Percentiles rank a stretch among this genome's conserved stretches.
Conservation (phyloP, 495 filamentous ascomycete genomes). For the Xylona heveae region DNA sequence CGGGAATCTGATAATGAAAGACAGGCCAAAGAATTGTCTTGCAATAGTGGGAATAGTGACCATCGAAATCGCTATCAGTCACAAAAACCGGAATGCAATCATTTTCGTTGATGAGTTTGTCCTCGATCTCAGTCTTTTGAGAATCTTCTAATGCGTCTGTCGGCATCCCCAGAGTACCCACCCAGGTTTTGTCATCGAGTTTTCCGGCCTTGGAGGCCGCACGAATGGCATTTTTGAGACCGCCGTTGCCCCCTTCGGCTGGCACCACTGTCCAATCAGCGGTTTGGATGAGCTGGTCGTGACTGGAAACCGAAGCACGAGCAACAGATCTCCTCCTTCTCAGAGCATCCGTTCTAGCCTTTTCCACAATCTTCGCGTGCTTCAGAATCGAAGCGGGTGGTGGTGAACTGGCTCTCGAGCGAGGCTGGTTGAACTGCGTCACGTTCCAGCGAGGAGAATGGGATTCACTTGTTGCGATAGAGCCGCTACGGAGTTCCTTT, state of each 20-base stretch:
- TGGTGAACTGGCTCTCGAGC: conserved; percentile 39
- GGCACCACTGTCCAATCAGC: conserved; percentile 65
- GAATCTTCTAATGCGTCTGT: conserved; percentile 55
- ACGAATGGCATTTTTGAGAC: conserved; percentile 65
- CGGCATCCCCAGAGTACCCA: conserved; percentile 80
- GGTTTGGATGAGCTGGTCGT: conserved; percentile 30
- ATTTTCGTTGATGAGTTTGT: conserved; percentile 54
- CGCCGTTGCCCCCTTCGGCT: conserved; percentile 78
- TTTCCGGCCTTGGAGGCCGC: conserved; percentile 42
- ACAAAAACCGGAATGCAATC: conserved; percentile 65
- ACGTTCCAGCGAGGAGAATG: conserved; percentile 15
- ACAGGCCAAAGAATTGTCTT: conserved; percentile 37
- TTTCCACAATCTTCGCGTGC: conserved; percentile 31
- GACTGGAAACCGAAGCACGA: conserved; percentile 17
- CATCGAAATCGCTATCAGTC: conserved; percentile 73
- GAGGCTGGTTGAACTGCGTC: conserved; percentile 45
- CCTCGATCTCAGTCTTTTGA: conserved; percentile 57
- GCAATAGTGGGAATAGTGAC: conserved; percentile 84
- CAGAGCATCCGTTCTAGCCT: conserved; percentile 25
- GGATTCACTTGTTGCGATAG: conserved; percentile 20
- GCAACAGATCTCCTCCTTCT: conserved; percentile 19
- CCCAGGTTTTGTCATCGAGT: conserved; percentile 54
- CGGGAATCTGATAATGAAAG: conserved; percentile 90
- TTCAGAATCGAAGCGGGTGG: conserved; percentile 55
- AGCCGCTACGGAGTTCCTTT: conserved; percentile 7